A percentile compares a stretch with the other conserved stretches of the same genome.
Evolutionary conservation across 1,139 yeast species (phyloP).

Genomic region (Diutina siamensis): DNA sequence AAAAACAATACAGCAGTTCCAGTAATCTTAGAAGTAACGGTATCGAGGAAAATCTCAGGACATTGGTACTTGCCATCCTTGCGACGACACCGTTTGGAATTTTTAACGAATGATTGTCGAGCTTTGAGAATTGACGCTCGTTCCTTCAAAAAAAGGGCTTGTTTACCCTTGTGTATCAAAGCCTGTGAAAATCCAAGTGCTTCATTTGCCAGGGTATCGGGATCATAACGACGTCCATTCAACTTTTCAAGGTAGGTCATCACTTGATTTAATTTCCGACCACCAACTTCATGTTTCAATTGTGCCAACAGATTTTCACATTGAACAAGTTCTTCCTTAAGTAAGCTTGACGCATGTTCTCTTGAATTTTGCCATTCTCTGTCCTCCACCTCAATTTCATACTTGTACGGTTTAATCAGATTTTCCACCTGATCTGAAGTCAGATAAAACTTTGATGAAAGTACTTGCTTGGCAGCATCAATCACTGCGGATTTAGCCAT

Average conservation of each 20-base stretch:
- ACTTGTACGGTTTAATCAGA: slow-evolving; percentile 94
- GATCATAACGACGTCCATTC: slow-evolving; percentile 20
- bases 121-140: slow-evolving; percentile 61
- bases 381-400: slow-evolving; percentile 92
- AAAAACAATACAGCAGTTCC: slow-evolving; percentile 87
- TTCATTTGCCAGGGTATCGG: slow-evolving; percentile 36
- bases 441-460: slow-evolving; percentile 69
- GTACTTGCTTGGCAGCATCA: slow-evolving; percentile 75
- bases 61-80: slow-evolving; percentile 82
- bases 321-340: slow-evolving; percentile 79
- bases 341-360: slow-evolving; percentile 60
- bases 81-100: slow-evolving; percentile 57
- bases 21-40: slow-evolving; percentile 82
- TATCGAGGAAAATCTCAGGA: slow-evolving; percentile 89
- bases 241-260: slow-evolving; percentile 56
- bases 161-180: slow-evolving; percentile 63
- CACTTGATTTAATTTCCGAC: slow-evolving; percentile 72
- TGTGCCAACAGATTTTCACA: slow-evolving; percentile 55
- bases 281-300: slow-evolving; percentile 69
- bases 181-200: slow-evolving; percentile 69
- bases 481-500: slow-evolving; percentile 70
- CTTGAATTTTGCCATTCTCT: slow-evolving; percentile 83
- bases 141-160: slow-evolving; percentile 73
- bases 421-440: slow-evolving; percentile 98
- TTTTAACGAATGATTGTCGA: slow-evolving; percentile 67